Conservation (phyloP, 2,329 filamentous ascomycete species). For the Ambrosiella beaveri region DNA sequence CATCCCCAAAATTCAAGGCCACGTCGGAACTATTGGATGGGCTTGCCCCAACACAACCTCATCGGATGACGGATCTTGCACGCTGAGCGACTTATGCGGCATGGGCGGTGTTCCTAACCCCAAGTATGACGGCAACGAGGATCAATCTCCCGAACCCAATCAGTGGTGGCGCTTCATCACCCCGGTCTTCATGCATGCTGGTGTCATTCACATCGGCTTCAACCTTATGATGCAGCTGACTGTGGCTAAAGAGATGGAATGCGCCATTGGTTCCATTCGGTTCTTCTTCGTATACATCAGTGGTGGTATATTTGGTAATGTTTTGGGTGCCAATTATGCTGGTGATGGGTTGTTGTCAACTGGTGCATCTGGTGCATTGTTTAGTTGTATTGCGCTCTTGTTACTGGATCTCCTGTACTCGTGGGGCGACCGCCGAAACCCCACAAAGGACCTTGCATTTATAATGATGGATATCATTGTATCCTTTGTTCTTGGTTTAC, state of each 20-base stretch:
- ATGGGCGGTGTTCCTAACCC: slow-evolving; percentile 62
- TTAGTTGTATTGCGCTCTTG: slow-evolving; percentile 77
- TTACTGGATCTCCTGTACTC: slow-evolving; percentile 85
- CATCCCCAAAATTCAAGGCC: slow-evolving; percentile 44
- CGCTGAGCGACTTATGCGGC: slow-evolving; percentile 66
- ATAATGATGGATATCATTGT: slow-evolving; percentile 73
- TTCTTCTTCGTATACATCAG: slow-evolving; percentile 82
- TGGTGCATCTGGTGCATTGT: slow-evolving; percentile 77
- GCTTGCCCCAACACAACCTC: slow-evolving; percentile 69
- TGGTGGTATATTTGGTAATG: slow-evolving; percentile 87
- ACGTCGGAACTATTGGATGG: slow-evolving; percentile 36
- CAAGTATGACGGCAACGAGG: slow-evolving; percentile 31
- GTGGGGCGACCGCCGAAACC: slow-evolving; percentile 63
- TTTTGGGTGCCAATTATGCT: slow-evolving; percentile 87
- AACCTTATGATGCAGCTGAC: slow-evolving; percentile 86
- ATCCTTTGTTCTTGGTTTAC: slow-evolving; percentile 76
- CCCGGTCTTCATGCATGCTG: slow-evolving; percentile 90
- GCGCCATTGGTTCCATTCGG: slow-evolving; percentile 69
- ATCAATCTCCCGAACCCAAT: slow-evolving; percentile 49
- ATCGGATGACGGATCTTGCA: slow-evolving; percentile 38
- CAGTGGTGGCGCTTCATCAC: slow-evolving; percentile 96
- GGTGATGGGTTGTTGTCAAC: slow-evolving; percentile 65
- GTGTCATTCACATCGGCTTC: slow-evolving; percentile 86
- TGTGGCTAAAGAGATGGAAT: slow-evolving; percentile 82
- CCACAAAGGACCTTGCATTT: slow-evolving; percentile 71